Conservation (phyloP, 192 early-diverging fungal genomes). For the Mortierella hygrophila region DNA sequence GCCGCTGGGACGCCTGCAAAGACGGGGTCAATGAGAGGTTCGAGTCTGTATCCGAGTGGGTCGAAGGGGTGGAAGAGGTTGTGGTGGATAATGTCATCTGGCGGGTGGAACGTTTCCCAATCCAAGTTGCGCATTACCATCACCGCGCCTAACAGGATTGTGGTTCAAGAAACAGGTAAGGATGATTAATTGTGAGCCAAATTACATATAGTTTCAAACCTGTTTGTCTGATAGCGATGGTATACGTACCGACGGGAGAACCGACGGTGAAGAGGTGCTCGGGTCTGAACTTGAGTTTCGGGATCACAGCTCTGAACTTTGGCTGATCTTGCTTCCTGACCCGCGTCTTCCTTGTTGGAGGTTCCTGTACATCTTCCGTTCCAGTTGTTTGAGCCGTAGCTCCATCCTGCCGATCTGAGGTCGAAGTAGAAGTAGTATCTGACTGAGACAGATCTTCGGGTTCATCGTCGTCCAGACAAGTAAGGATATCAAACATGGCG, state of each 20-base stretch:
- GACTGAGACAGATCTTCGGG: conserved; percentile 14
- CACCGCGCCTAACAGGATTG: conserved; percentile 63
- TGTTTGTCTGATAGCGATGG: no score
- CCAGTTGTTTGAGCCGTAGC: conserved; percentile 17
- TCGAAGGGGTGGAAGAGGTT: conserved; percentile 85
- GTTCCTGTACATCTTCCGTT: conserved; percentile 23
- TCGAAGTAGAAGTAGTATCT: background rate
- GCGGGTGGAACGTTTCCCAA: conserved; percentile 65
- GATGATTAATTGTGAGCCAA: background rate
- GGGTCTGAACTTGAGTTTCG: conserved; percentile 63
- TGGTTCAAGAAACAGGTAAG: background rate
- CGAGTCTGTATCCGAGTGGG: conserved; percentile 79
- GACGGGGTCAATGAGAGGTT: conserved; percentile 69
- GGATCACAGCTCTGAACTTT: conserved; percentile 26
- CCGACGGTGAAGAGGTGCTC: conserved; percentile 63
- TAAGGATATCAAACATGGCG: conserved; percentile 77
- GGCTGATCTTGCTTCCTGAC: conserved; percentile 43
- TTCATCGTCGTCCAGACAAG: conserved; percentile 56
- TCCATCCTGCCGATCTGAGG: background rate
- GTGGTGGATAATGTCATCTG: conserved; percentile 67
- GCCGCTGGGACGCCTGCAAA: conserved; percentile 66
- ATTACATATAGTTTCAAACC: background rate
- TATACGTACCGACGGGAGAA: conserved; percentile 58
- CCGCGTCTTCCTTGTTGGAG: conserved; percentile 17
- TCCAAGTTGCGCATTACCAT: conserved; percentile 73